Evolutionary conservation across 768 basidiomycete species (phyloP).

Genomic region (Lentinula raphanica): DNA sequence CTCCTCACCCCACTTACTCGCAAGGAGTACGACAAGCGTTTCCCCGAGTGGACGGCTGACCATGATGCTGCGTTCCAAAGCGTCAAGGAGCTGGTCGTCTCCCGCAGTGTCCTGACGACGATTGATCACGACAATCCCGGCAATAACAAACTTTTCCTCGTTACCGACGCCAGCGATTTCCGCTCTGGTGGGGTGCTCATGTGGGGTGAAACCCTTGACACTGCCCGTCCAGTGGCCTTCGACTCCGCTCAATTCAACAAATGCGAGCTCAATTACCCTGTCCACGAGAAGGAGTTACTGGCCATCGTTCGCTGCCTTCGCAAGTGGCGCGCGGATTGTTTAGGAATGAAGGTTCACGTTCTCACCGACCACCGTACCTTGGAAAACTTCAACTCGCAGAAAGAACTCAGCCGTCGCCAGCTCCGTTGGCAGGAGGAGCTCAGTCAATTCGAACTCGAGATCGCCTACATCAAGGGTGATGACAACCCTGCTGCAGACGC

Average conservation of each 20-base stretch:
- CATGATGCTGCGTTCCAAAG: conserved; percentile 22
- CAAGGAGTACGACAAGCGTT: conserved; percentile 12
- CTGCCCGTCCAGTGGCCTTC: conserved; percentile 24
- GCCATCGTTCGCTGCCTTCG: conserved; percentile 23
- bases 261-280: conserved; percentile 25
- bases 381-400: conserved; percentile 22
- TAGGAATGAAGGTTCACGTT: conserved; percentile 13
- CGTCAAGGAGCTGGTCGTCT: conserved; percentile 24
- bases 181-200: conserved; percentile 22
- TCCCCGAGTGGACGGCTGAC: conserved; percentile 14
- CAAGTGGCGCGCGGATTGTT: conserved; percentile 16
- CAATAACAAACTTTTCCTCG: conserved; percentile 25
- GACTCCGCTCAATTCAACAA: conserved; percentile 19
- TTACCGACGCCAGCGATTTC: conserved; percentile 22
- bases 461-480: conserved; percentile 23
- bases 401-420: conserved; percentile 21
- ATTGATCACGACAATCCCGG: conserved; percentile 28
- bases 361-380: conserved; percentile 29
- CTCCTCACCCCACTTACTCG: conserved; percentile 15
- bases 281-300: conserved; percentile 23
- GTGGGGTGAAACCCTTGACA: conserved; percentile 20
- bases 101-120: conserved; percentile 21
- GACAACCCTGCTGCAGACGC: conserved; percentile 26
- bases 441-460: conserved; percentile 22
- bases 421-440: conserved; percentile 24